Base-by-base conservation (phyloP, 176 grass and related monocot genomes). In the Aechmea fasciata region DNA sequence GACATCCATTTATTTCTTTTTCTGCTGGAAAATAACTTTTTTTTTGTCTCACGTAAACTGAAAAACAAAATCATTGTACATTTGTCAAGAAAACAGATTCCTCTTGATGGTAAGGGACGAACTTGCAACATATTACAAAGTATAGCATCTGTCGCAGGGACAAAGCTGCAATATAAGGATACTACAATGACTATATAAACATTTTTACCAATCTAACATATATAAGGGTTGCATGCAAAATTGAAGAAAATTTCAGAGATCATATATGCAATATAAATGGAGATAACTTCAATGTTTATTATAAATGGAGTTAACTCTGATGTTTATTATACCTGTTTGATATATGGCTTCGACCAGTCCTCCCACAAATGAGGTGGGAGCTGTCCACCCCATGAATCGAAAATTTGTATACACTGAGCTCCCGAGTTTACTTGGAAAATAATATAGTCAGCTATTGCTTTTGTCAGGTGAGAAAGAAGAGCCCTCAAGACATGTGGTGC, bases 331-430 rank as follows among this genome's bases (percentile, higher is more conserved):
- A 97, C 94, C 87, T 92, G 82, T 75, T 85, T 79, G 68, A 97
- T 97, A 67, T 97, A 97, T 75, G 94, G 89, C 80, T 97, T 97
- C 70, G 94, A 97, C 94, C 94, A 97, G 59, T 85, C 63, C 59
- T 97, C 94, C 94, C 94, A 97, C 19, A 97, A 74, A 90, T 97
- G 87, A 62, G 94, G 94, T 53, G 94, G 94, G 65, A 97, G 79
- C 74, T 97, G 94, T 18, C 89, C 94, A 79, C 94, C 94, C 94
- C 94, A 97, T 69, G 94, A 97, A 81, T 97, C 94, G 80, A 97
- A 97, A 82, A 97, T 97, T 57, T 97, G 94, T 83, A 97, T 83
- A 76, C 94, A 97, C 20, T 92, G 89, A 69, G 94, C 94, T 63
- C 94, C 94, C 52, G 89, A 97, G 51, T 92, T 92, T 73, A 92